Conservation (phyloP, 306 rosid genomes). For the Cajanus cajan region DNA sequence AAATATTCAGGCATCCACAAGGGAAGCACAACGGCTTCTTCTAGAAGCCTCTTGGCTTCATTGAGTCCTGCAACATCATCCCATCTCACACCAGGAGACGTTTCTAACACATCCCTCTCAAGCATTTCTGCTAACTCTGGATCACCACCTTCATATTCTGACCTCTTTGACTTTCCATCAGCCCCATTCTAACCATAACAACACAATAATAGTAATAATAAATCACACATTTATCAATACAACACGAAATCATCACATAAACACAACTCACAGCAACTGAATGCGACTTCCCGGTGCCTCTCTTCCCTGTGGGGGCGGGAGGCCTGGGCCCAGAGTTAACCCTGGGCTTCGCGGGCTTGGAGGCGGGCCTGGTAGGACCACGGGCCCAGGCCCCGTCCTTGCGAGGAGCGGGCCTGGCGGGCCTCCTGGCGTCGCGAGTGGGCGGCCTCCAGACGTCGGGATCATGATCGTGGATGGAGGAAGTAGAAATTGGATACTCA, state of each 20-base stretch:
- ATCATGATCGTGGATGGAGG: conserved; percentile 62
- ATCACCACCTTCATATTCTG: conserved; percentile 94
- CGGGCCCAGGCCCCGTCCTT: conserved; percentile 86
- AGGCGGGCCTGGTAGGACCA: conserved; percentile 42
- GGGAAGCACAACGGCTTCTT: conserved; percentile 98
- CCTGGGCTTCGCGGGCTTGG: conserved; percentile 59
- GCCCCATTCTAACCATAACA: conserved; percentile 57
- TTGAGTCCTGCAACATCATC: conserved; percentile 93
- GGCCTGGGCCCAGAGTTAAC: conserved; percentile 56
- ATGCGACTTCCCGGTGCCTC: conserved; percentile 64
- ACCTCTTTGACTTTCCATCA: conserved; percentile 61
- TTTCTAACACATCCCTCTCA: conserved; percentile 91
- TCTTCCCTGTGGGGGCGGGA: conserved; percentile 65
- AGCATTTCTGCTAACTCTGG: conserved; percentile 96
- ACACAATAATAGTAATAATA: too few relatives aligned
- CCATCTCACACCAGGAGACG: conserved; percentile 98
- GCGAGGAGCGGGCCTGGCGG: conserved; percentile 59
- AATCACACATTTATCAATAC: too few relatives aligned
- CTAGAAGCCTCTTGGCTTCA: conserved; percentile 92
- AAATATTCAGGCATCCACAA: conserved; percentile 98
- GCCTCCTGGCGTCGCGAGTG: conserved; percentile 74
- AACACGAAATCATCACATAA: too few relatives aligned
- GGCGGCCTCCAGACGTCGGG: conserved; percentile 99
- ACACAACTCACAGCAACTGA: background rate
- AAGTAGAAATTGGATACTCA: conserved; percentile 57